A percentile compares a stretch with the other conserved stretches of the same genome.
These are phyloP conservation scores for Dendrobium chrysotoxum DNA, from an alignment of 106 monocot genomes.

Conservation along the genomic window DNA sequence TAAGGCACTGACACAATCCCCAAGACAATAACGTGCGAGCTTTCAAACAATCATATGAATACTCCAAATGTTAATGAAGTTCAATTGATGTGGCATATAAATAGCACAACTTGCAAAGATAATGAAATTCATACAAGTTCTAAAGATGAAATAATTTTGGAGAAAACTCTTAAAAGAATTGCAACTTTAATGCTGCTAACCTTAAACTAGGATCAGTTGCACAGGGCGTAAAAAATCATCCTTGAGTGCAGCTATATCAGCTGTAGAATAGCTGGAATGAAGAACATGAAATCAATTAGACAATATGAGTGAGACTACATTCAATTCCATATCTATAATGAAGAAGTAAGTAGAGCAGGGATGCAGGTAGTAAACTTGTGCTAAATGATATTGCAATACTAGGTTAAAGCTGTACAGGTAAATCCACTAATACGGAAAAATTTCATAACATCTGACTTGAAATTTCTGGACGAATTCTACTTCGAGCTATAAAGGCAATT, in stretches of 20 bases:
- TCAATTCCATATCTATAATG: not conserved
- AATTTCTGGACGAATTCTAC: not conserved
- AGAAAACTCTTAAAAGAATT: not conserved
- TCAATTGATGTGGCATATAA: not conserved
- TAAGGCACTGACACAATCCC: not conserved
- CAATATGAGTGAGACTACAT: not conserved
- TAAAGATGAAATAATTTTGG: not conserved
- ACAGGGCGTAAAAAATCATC: constrained; percentile 90
- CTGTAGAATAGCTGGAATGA: constrained; percentile 61
- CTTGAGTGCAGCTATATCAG: constrained; percentile 76
- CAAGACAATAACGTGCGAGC: not conserved
- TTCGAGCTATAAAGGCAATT: not conserved
- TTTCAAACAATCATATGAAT: not conserved
- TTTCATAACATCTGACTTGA: not conserved
- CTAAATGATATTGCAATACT: not conserved
- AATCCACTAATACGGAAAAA: not conserved
- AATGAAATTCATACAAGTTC: not conserved
- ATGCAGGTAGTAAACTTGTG: not conserved
- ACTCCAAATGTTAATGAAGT: not conserved
- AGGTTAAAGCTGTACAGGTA: not conserved
- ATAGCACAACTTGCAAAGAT: not conserved
- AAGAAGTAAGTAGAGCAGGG: not conserved
- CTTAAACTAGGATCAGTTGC: constrained; percentile 54
- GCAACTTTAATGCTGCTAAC: constrained; percentile 22
- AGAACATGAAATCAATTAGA: too few species aligned